Conservation (phyloP, 2,329 filamentous ascomycete species). For the Hymenotorrendiella dingleyae region DNA sequence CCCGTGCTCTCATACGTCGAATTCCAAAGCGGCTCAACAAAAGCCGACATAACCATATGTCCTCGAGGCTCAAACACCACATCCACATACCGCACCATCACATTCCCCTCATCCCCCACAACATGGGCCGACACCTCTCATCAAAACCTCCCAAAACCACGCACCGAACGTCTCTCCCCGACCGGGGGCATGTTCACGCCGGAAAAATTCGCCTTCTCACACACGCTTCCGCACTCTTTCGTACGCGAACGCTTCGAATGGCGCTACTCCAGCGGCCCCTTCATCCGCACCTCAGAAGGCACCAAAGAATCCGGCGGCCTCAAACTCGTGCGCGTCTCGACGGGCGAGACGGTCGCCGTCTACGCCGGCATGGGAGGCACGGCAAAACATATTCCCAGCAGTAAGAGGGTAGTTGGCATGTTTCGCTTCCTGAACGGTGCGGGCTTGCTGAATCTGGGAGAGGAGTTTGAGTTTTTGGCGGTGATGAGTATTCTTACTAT, state of each 20-base stretch:
- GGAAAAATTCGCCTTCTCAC: slow-evolving; percentile 21
- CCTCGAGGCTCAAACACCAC: slow-evolving; percentile 12
- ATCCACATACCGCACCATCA: slow-evolving; percentile 6
- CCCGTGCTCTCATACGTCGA: slow-evolving; percentile 21
- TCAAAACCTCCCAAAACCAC: slow-evolving; percentile 11
- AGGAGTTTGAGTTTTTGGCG: slow-evolving; percentile 24
- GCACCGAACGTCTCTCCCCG: slow-evolving; percentile 15
- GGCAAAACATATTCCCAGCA: slow-evolving; percentile 6
- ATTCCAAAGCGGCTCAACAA: slow-evolving; percentile 21
- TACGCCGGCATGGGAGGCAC: slow-evolving; percentile 20
- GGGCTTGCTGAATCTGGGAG: slow-evolving; percentile 16
- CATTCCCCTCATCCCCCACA: slow-evolving; percentile 3
- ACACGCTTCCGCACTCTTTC: slow-evolving; percentile 16
- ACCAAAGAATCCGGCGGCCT: slow-evolving; percentile 18
- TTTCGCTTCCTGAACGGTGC: slow-evolving; percentile 18
- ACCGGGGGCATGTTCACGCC: slow-evolving; percentile 20
- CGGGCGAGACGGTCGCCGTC: slow-evolving; percentile 23
- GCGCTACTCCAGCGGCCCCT: slow-evolving; percentile 15
- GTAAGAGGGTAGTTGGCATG: slow-evolving; percentile 18
- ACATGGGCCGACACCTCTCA: slow-evolving; percentile 1
- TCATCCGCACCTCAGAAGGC: slow-evolving; percentile 12
- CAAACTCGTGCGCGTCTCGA: slow-evolving; percentile 21
- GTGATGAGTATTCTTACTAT: slow-evolving; percentile 22
- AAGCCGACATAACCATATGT: slow-evolving; percentile 24
- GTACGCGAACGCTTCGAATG: slow-evolving; percentile 24